phyloP scores from a whole-genome alignment of 305 asterid genomes.

The Andrographis paniculata region DNA sequence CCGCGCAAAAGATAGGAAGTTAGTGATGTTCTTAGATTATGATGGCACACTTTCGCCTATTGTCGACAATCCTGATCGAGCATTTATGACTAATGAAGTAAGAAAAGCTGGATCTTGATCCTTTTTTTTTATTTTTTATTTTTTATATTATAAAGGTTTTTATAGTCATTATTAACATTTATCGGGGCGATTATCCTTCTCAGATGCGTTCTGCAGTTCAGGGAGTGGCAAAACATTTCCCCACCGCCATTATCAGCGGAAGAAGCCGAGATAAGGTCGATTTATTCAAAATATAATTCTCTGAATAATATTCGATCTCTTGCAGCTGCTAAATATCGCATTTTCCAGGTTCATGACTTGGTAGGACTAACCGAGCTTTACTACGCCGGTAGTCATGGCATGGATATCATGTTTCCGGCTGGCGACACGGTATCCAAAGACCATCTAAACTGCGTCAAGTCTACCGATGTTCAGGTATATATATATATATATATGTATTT shows the following conservation, averaged over 20 bases:
- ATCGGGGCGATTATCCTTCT: conserved; percentile 4
- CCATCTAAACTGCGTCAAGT: conserved; percentile 26
- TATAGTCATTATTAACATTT: background rate
- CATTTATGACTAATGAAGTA: conserved; percentile 76
- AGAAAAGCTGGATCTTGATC: conserved; percentile 10
- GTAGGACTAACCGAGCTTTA: conserved; percentile 74
- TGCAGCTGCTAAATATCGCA: background rate
- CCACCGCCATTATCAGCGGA: conserved; percentile 90
- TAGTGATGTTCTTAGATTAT: conserved; percentile 79
- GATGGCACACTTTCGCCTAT: conserved; percentile 96
- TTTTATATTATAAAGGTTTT: too few species aligned
- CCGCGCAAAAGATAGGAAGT: conserved; percentile 44
- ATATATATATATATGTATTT: background rate
- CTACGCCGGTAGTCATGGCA: conserved; percentile 98
- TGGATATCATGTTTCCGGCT: conserved; percentile 81
- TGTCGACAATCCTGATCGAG: conserved; percentile 85
- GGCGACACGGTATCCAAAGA: conserved; percentile 21
- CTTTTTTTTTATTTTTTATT: too few species aligned
- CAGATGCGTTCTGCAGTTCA: conserved; percentile 77
- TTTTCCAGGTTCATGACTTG: conserved; percentile 38
- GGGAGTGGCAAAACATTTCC: conserved; percentile 55
- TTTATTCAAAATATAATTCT: background rate
- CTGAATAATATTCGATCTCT: too few species aligned
- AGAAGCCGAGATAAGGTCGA: conserved; percentile 83
- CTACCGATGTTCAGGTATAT: conserved; percentile 45